Evolutionary conservation across 345 rosid genomes (phyloP), one percentile per base, ranked within the genome.

Genomic region (Pseudoturritis turrita): DNA sequence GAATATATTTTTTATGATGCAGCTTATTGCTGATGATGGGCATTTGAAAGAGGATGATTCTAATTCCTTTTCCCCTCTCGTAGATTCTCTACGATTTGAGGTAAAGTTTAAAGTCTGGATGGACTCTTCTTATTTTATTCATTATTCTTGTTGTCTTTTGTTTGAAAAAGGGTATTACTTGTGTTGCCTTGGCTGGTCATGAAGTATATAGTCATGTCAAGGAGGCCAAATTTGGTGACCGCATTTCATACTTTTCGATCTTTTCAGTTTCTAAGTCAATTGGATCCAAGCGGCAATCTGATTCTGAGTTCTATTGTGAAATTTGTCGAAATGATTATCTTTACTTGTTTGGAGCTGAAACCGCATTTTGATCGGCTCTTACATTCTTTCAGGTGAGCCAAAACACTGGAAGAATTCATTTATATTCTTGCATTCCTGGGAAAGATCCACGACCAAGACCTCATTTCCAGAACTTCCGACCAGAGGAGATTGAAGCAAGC

Each of bases 341-440:
- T 23, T 58, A 47, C 40, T 59, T 58, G 49, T 17, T 51, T 62
- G 26, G 76, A 62, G 31, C 21, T 64, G 37, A 17, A 47, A 52
- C 22, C 12, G 21, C 51, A 5, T 70, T 23, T 64, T 21, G 17
- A 47, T 50, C 4, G 22, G 36, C 44, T 65, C 73, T 68, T 59
- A 41, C 19, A 33, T 71, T 47, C 58, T 81, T 81, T 69, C 70
- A 93, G 98, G 96, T 91, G 72, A 94, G 97, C 79, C 86, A 81
- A 76, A 87, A 91, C 75, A 88, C 98, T 35, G 95, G 90, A 75
- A 86, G 98, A 83, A 83, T 94, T 69, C 97, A 94, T 75, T 78
- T 94, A 55, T 91, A 89, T 81, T 84, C 87, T 47, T 91, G 98
- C 82, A 75, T 72, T 64, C 84, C 70, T 4, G 96, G 95, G 45